Evolutionary conservation across 1,284 basidiomycete species (phyloP), one percentile per base, ranked within the genome.

Genomic region (Schizophyllum commune): DNA sequence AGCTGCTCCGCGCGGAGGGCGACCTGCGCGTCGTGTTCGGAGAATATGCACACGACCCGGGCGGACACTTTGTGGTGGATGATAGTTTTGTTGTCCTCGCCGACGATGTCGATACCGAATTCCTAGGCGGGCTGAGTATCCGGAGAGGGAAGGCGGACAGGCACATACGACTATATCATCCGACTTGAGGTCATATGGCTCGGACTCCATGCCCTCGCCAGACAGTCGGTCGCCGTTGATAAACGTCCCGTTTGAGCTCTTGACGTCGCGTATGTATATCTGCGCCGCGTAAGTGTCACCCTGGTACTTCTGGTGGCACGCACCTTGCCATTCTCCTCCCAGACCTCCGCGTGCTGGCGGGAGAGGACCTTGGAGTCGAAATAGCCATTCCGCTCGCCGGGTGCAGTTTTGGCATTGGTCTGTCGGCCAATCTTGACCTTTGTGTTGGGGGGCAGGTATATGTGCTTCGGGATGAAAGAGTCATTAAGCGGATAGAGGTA

Each of bases 241-340:
- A 72, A 99, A 99, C 6, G 97, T 99, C 4, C 96, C 96, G 68
- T 99, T 99, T 1, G 94, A 96, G 63, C 93, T 96, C 79, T 97
- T 97, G 71, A 98, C 93, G 73, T 99, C 97, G 75, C 94, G 97
- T 82, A 99, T 98, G 79, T 80, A 97, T 73, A 98, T 96, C 92
- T 96, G 60, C 19, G 56, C n/a, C 60, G 56, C 62, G 60, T 55
- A 52, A 52, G 47, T 19, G 55, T 34, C 33, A 58, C 27, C 54
- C n/a, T 47, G 53, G 8, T 22, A 58, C 59, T 58, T 51, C 11
- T 39, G 5, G 19, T 11, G 55, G 58, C 7, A 71, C 79, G 55
- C 56, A 93, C 94, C 83, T 95, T 96, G 61, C 85, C 85, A 60
- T 77, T 82, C 65, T 97, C 94, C 75, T 93, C 91, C 96, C 96